Percentiles rank a stretch among this genome's conserved stretches.
Evolutionary conservation across 208 protist species (phyloP).

Genomic region (Trypanosoma rangeli): DNA sequence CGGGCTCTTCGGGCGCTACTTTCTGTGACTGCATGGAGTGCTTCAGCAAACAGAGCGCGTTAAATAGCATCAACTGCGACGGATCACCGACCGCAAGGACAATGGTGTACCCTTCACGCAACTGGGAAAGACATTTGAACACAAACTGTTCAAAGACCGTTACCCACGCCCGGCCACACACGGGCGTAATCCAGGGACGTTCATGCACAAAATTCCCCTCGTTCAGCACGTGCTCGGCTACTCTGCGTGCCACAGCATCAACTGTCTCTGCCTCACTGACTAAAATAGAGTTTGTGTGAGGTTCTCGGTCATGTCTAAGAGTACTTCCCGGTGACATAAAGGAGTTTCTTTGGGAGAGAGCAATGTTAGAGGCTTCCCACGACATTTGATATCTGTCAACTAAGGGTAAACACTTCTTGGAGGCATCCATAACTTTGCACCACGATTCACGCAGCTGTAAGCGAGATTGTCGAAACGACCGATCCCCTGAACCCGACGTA

Average conservation of each 20-base stretch:
- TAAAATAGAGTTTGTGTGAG: not conserved
- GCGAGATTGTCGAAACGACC: not conserved
- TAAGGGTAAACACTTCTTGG: not conserved
- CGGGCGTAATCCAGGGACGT: conserved; percentile 28
- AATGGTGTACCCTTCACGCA: conserved; percentile 16
- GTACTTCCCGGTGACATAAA: not conserved
- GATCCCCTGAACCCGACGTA: not conserved
- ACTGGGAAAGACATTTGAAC: conserved; percentile 7
- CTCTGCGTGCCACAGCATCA: conserved; percentile 10
- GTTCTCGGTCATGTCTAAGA: not conserved
- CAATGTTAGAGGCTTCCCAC: not conserved
- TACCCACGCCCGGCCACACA: conserved; percentile 15
- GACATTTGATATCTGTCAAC: not conserved
- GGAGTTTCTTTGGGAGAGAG: not conserved
- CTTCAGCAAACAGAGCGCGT: conserved; percentile 25
- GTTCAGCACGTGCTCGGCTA: not conserved
- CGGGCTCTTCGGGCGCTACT: not conserved
- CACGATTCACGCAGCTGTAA: not conserved
- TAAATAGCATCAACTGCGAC: conserved; percentile 23
- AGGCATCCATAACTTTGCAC: not conserved
- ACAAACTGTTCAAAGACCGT: conserved; percentile 19
- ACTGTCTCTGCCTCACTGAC: conserved; percentile 7
- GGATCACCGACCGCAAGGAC: conserved; percentile 18
- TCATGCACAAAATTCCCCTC: conserved; percentile 14
- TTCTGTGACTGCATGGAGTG: not conserved